phyloP scores from a whole-genome alignment of 2,329 filamentous ascomycete genomes.

The Colletotrichum truncatum region DNA sequence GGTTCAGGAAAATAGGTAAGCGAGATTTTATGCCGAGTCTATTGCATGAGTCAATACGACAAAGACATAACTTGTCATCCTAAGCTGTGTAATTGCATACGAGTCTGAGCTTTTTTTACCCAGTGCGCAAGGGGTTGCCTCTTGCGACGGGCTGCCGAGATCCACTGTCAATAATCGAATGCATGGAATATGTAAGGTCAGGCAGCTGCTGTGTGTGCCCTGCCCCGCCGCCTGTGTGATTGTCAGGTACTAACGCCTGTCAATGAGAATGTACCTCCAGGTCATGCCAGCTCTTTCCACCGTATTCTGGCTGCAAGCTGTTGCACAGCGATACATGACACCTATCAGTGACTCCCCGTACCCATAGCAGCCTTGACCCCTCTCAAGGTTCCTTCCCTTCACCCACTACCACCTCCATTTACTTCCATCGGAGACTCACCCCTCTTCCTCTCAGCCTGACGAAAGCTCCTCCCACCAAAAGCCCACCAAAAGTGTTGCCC shows the following conservation, averaged over 20 bases:
- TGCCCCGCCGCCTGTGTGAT: constrained; percentile 1
- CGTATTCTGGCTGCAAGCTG: too few relatives aligned
- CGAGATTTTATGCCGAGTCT: background rate
- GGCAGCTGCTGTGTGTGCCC: background rate
- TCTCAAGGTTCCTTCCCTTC: background rate
- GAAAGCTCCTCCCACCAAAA: constrained; percentile 23
- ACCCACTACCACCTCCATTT: background rate
- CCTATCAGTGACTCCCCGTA: too few relatives aligned
- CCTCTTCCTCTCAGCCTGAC: constrained; percentile 20
- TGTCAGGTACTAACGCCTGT: background rate
- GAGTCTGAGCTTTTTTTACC: background rate
- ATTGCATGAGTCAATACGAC: background rate
- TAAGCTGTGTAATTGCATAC: background rate
- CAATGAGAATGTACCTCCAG: background rate
- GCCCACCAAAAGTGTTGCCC: background rate
- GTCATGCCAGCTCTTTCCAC: background rate
- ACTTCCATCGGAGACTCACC: background rate
- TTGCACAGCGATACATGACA: too few relatives aligned
- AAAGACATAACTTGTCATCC: too few relatives aligned
- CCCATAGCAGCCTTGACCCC: background rate
- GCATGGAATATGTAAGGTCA: background rate
- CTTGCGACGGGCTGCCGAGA: background rate
- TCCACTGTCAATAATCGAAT: background rate
- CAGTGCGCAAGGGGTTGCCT: background rate
- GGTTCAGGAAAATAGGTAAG: too few relatives aligned